These are phyloP conservation scores for Erythrobasidium hasegawianum DNA, from an alignment of 1,284 basidiomycete species.

Conservation along the genomic window DNA sequence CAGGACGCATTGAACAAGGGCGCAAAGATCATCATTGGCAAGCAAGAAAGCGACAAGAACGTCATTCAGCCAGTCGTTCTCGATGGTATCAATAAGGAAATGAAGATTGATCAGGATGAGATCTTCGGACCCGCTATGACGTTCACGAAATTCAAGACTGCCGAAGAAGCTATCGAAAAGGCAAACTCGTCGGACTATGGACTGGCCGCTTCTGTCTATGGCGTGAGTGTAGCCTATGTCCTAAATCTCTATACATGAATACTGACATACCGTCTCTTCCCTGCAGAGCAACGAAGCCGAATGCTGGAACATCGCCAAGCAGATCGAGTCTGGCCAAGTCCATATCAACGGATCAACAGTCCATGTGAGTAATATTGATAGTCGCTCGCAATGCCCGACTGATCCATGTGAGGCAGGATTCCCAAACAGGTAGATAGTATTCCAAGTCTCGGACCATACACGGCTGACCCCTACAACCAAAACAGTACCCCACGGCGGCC, in stretches of 20 bases:
- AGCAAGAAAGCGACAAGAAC: conserved; percentile 35
- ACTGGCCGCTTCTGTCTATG: conserved; percentile 45
- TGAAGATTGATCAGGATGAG: conserved; percentile 53
- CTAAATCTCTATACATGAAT: neutral
- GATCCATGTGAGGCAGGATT: too few species aligned
- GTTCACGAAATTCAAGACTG: conserved; percentile 41
- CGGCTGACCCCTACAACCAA: too few species aligned
- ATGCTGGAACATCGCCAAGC: conserved; percentile 35
- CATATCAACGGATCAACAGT: conserved; percentile 42
- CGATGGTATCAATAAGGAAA: conserved; percentile 54
- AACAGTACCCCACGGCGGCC: conserved; percentile 16
- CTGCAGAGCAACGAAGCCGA: conserved; percentile 1
- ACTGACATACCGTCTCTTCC: conserved; percentile 19
- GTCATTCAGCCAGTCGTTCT: conserved; percentile 60
- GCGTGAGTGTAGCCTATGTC: conserved; percentile 10
- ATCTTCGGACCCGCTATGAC: conserved; percentile 58
- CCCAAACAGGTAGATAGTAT: too few species aligned
- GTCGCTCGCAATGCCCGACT: too few species aligned
- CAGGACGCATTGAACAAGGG: conserved; percentile 57
- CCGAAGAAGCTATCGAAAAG: conserved; percentile 43
- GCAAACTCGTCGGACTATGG: conserved; percentile 47
- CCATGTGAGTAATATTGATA: too few species aligned
- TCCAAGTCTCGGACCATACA: too few species aligned
- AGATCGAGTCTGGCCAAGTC: conserved; percentile 45
- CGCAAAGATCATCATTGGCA: conserved; percentile 52